phyloP scores from a whole-genome alignment of 192 early-diverging fungal genomes.

The Umbelopsis sp. region DNA sequence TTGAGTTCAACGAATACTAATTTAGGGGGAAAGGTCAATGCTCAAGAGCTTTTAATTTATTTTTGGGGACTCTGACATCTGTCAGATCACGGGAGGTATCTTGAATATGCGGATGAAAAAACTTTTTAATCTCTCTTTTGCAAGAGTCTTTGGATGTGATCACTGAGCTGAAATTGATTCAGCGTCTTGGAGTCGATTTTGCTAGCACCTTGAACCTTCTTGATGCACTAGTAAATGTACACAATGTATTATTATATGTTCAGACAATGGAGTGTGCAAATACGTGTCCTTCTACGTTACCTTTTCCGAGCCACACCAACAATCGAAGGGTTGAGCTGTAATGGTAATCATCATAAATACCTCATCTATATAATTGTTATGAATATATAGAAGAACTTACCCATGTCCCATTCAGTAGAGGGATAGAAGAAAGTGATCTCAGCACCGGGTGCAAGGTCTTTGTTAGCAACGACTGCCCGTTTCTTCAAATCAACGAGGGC shows the following conservation, averaged over 20 bases:
- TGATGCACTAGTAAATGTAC: constrained; percentile 45
- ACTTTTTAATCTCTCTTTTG: constrained; percentile 21
- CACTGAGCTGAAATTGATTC: constrained; percentile 44
- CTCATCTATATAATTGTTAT: not conserved
- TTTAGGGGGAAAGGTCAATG: not conserved
- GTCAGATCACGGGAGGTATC: not conserved
- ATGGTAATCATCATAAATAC: not conserved
- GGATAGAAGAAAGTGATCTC: constrained; percentile 63
- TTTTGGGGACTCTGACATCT: not conserved
- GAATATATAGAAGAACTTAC: constrained; percentile 4
- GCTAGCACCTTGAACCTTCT: constrained; percentile 53
- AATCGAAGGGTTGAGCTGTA: constrained; percentile 54
- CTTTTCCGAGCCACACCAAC: constrained; percentile 55
- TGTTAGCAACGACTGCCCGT: constrained; percentile 46
- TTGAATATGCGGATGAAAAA: not conserved
- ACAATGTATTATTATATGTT: no score
- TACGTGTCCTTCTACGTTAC: constrained; percentile 15
- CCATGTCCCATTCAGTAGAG: constrained; percentile 70
- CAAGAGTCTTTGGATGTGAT: constrained; percentile 52
- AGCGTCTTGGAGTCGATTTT: constrained; percentile 45
- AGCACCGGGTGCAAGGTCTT: constrained; percentile 51
- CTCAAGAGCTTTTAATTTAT: no score
- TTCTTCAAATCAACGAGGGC: constrained; percentile 47
- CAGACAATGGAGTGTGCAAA: not conserved
- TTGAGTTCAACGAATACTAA: not conserved